Base-by-base conservation (phyloP, 306 rosid genomes). In the Luffa acutangula region DNA sequence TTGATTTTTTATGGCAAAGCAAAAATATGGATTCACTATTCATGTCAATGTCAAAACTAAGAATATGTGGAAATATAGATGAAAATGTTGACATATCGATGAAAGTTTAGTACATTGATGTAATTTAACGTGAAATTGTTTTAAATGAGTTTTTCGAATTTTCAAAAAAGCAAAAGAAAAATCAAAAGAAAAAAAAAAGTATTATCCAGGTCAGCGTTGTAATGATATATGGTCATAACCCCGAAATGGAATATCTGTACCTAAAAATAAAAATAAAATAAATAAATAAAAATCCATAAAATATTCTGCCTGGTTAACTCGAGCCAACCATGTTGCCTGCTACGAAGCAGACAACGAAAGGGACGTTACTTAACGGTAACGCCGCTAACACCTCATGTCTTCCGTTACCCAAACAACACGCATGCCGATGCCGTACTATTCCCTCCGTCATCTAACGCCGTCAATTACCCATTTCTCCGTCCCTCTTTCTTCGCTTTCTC, bases 291-390 rank as follows among this genome's bases (percentile, higher is more conserved):
- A 31, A 13, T 73, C 25, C 43, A 42, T 73, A 73, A 73, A 73
- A 73, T 73, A 73, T 78, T 85, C 88, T 87, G 93, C 89, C 85
- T 89, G 90, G 90, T 90, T 87, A 85, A 89, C 87, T 87, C 82
- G 77, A 87, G 89, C 93, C 90, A 90, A 87, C 85, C 88, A 85
- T 89, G 93, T 82, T 91, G 90, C 97, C 87, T 93, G 89, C 87
- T 90, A 83, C 87, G 89, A 88, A 93, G 92, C 95, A 91, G 89
- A 90, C 98, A 88, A 84, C 88, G 82, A 86, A 83, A 82, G 82
- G 81, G 88, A 85, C 91, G 91, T 84, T 88, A 79, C 17, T 71
- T 83, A 81, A 93, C 93, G 89, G 85, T 83, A 18, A 80, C 84
- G 83, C 78, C 49, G 57, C 18, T 49, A 62, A 33, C 33, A 17